Conservation (phyloP, 371 early-diverging fungal species). For the Furculomyces boomerangus region DNA sequence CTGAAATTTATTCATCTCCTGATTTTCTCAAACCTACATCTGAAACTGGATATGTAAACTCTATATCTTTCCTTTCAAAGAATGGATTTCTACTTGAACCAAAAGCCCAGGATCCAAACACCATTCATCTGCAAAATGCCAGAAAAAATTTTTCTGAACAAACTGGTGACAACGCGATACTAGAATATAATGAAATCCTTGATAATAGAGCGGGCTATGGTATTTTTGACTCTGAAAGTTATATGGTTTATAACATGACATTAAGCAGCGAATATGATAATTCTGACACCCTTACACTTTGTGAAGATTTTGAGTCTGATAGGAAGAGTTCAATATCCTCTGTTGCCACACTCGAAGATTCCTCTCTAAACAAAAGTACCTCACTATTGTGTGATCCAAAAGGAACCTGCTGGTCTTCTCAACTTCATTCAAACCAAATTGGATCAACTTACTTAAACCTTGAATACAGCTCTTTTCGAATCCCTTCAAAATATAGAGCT, state of each 20-base stretch:
- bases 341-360: not conserved
- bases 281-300: not conserved
- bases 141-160: not conserved
- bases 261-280: not conserved
- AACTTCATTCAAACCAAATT: not conserved
- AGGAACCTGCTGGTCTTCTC: not conserved
- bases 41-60: too few species aligned
- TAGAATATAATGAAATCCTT: not conserved
- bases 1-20: too few species aligned
- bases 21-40: too few species aligned
- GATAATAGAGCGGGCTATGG: not conserved
- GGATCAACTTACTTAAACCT: not conserved
- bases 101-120: not conserved
- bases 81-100: too few species aligned
- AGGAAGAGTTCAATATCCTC: not conserved
- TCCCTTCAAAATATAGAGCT: too few species aligned
- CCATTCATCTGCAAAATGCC: not conserved
- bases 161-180: not conserved
- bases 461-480: not conserved
- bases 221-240: not conserved
- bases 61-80: too few species aligned
- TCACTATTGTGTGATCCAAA: not conserved
- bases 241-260: not conserved
- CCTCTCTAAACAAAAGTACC: not conserved
- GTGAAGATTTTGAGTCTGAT: not conserved